Evolutionary conservation across 1,284 basidiomycete genomes (phyloP).

Genomic region (Sporisorium sorghi): DNA sequence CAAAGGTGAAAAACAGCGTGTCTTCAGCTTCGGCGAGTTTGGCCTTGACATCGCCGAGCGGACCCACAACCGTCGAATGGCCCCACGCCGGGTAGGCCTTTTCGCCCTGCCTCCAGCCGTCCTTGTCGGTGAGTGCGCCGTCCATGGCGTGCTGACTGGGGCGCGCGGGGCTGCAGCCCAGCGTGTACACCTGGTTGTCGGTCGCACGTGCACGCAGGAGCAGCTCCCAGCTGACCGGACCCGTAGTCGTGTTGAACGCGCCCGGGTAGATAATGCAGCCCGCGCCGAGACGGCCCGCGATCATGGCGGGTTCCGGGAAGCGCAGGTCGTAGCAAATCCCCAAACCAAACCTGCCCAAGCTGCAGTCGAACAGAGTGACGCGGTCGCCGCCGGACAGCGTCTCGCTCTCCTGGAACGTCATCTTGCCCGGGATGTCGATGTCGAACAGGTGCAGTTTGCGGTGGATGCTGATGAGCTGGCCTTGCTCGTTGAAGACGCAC

Average conservation of each 20-base stretch:
- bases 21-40: slow-evolving; percentile 84
- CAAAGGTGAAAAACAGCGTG: slow-evolving; percentile 73
- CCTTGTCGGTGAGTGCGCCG: slow-evolving; percentile 21
- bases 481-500: slow-evolving; percentile 83
- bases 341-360: slow-evolving; percentile 89
- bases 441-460: slow-evolving; percentile 98
- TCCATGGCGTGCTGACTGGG: slow-evolving; percentile 74
- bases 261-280: slow-evolving; percentile 83
- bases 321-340: slow-evolving; percentile 84
- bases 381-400: slow-evolving; percentile 83
- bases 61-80: slow-evolving; percentile 63
- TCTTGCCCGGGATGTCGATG: slow-evolving; percentile 96
- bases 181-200: slow-evolving; percentile 94
- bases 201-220: slow-evolving; percentile 88
- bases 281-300: slow-evolving; percentile 86
- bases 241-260: slow-evolving; percentile 78
- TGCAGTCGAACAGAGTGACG: slow-evolving; percentile 88
- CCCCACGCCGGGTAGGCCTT: slow-evolving; percentile 68
- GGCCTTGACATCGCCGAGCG: slow-evolving; percentile 79
- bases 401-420: slow-evolving; percentile 98
- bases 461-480: slow-evolving; percentile 86
- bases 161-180: slow-evolving; percentile 95
- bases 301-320: slow-evolving; percentile 94
- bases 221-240: slow-evolving; percentile 95
- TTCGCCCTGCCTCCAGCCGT: slow-evolving; percentile 48